Base-by-base conservation (phyloP, 1,284 basidiomycete genomes). In the Cryptococcus sp. region DNA sequence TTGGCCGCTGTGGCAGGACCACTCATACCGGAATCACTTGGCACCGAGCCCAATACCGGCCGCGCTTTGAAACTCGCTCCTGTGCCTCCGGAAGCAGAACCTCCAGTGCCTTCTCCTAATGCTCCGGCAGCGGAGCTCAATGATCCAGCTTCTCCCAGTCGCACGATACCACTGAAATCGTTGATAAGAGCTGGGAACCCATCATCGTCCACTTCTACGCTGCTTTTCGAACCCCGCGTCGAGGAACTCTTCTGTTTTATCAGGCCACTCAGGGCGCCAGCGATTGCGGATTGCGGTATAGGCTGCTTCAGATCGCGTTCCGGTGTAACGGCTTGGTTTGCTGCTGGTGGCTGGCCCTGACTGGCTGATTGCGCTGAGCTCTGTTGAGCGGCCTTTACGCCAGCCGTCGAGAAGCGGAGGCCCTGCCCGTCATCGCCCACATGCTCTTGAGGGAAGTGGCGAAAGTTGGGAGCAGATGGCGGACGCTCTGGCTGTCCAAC, bases 151-250 rank as follows among this genome's bases (percentile, higher is more conserved):
- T 68, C 70, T 13, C 64, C 66, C 1, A 75, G 56, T 8, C 68
- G 61, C 3, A 75, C 65, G 48, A 75, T 75, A 15, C 68, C 69
- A 25, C 67, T 59, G 27, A 73, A 67, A 52, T 74, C 71, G 31
- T 66, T 57, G 40, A 73, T 55, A 17, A 75, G 49, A 5, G 62
- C 47, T 15, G 50, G 54, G 5, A 66, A 50, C 3, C 70, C 69
- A 15, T 60, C 50, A 1, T 73, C 71, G 57, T 73, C 67, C 4
- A 65, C 25, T 23, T 68, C 69, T n/a, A 67, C 19, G 20, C 49
- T 51, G 13, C 61, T 59, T 10, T 47, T 46, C 3, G 61, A 62
- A 7, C 56, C 58, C 11, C 50, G 52, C 11, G 19, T 38, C 13
- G 56, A 51, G 19, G 52, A 5, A 15, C 56, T 19, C 13, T 25